Conservation (phyloP, 495 filamentous ascomycete species). For the Hamigera avellanea region DNA sequence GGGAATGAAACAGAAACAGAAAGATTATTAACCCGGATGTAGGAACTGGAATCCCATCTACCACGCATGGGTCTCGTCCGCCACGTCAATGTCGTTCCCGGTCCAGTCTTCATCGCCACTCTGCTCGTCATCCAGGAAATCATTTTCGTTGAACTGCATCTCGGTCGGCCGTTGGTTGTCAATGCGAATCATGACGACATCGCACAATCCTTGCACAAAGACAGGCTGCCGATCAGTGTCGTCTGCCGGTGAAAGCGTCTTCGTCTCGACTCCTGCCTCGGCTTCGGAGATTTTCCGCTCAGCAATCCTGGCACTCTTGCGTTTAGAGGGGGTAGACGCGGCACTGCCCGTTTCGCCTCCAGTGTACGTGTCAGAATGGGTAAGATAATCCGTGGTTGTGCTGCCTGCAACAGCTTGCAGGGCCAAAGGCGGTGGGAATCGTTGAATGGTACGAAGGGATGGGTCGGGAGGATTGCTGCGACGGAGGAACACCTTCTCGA, state of each 20-base stretch:
- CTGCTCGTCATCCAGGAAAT: slow-evolving; percentile 64
- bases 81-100: slow-evolving; percentile 27
- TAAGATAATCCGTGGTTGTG: background rate
- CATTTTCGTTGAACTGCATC: slow-evolving; percentile 57
- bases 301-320: slow-evolving; percentile 30
- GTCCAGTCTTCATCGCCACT: slow-evolving; percentile 76
- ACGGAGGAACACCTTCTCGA: slow-evolving; percentile 55
- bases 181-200: slow-evolving; percentile 65
- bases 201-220: slow-evolving; percentile 64
- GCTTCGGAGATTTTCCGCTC: slow-evolving; percentile 13
- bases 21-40: no score
- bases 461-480: slow-evolving; percentile 38
- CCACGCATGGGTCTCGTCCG: slow-evolving; percentile 17
- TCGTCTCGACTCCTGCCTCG: slow-evolving; percentile 4
- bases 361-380: slow-evolving; percentile 3
- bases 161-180: slow-evolving; percentile 75
- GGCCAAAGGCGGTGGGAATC: slow-evolving; percentile 1
- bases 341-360: slow-evolving; percentile 4
- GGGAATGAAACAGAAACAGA: no score
- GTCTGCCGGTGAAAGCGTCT: background rate
- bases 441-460: slow-evolving; percentile 13
- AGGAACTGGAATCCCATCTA: no score
- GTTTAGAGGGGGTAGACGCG: slow-evolving; percentile 19
- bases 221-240: slow-evolving; percentile 13
- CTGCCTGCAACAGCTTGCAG: background rate